Base-by-base conservation (phyloP, 179 eudicot genomes). In the Beta corolliflora region DNA sequence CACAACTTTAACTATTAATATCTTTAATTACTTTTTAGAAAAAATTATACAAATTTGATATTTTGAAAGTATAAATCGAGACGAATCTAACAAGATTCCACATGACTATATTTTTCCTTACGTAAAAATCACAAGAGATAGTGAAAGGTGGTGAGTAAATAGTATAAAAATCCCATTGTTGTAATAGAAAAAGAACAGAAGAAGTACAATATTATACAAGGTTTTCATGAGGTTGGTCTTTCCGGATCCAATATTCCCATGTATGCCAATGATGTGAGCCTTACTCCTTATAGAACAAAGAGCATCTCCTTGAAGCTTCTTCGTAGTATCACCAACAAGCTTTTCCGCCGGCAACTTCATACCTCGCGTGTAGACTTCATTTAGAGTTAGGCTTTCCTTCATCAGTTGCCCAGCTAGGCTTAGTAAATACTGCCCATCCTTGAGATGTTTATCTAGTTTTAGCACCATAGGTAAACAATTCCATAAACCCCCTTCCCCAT, bases 171-270 rank as follows among this genome's bases (percentile, higher is more conserved):
- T n/a, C n/a, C n/a, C n/a, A n/a, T n/a, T n/a, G n/a, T n/a, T n/a
- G n/a, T n/a, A n/a, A n/a, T n/a, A n/a, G n/a, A n/a, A n/a, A n/a
- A n/a, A n/a, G n/a, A n/a, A n/a, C n/a, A n/a, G n/a, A n/a, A n/a
- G n/a, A n/a, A n/a, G n/a, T 46, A 77, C 71, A 46, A 13, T 45
- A 64, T 77, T 77, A 59, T 77, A 21, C 60, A 64, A 48, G 46
- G 14, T 1, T 50, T 64, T 64, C 80, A 77, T 45, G 4, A 77
- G 11, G 46, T 64, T 77, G 21, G 80, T 77, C 72, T 77, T 77
- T 1, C 80, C 80, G 21, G 80, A 15, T 77, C 71, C 80, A 14
- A 4, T 19, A 23, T 50, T 63, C 12, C 80, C 80, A 65, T 77
- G 80, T 25, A 77, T 64, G 60, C 80, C 80, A 23, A 77, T 50